Evolutionary conservation across 2,329 filamentous ascomycete species (phyloP).

Genomic region (Phymatotrichopsis omnivora): DNA sequence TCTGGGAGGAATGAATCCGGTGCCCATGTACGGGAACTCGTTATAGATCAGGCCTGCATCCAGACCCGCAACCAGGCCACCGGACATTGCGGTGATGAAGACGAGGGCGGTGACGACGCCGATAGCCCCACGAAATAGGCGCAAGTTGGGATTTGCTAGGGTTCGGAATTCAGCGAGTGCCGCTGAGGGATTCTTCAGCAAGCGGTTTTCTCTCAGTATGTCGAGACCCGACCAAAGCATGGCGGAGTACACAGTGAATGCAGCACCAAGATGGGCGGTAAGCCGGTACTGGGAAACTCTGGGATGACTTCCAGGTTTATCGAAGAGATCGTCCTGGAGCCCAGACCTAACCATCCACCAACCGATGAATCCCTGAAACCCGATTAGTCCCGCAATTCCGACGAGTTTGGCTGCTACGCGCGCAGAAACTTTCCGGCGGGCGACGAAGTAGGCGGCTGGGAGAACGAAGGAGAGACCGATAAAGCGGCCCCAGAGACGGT

Average conservation of each 20-base stretch:
- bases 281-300: conserved; percentile 91
- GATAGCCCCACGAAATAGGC: conserved; percentile 62
- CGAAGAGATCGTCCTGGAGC: conserved; percentile 89
- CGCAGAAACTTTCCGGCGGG: conserved; percentile 63
- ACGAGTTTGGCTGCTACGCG: conserved; percentile 67
- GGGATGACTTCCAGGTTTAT: conserved; percentile 69
- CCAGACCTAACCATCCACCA: conserved; percentile 99
- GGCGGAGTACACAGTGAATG: conserved; percentile 84
- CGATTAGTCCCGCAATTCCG: conserved; percentile 81
- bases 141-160: conserved; percentile 58
- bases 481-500: conserved; percentile 85
- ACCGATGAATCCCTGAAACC: conserved; percentile 87
- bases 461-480: conserved; percentile 84
- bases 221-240: conserved; percentile 86
- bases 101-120: conserved; percentile 62
- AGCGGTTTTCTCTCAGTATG: conserved; percentile 65
- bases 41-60: conserved; percentile 98
- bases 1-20: conserved; percentile 68
- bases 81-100: conserved; percentile 86
- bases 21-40: conserved; percentile 92
- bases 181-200: conserved; percentile 56
- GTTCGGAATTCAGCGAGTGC: conserved; percentile 50
- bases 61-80: conserved; percentile 70
- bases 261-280: conserved; percentile 76
- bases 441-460: conserved; percentile 80